A percentile compares a stretch with the other conserved stretches of the same genome.
phyloP scores from a whole-genome alignment of 2,329 filamentous ascomycete species.

The Colletotrichum coccodes region DNA sequence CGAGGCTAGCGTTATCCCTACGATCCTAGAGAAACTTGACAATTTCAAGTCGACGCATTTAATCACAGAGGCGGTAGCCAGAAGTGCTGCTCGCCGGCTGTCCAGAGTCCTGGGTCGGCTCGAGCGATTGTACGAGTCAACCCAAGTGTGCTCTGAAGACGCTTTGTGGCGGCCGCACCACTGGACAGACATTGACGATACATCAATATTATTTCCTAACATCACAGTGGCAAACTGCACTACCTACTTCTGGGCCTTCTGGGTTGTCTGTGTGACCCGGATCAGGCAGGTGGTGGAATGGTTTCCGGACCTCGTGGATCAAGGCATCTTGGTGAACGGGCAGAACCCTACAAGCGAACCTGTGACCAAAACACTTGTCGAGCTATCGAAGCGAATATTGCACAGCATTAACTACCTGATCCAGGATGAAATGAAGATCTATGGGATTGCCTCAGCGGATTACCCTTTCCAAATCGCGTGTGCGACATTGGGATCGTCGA shows the following conservation, averaged over 20 bases:
- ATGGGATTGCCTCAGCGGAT: slow-evolving; percentile 46
- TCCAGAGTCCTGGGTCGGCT: slow-evolving; percentile 9
- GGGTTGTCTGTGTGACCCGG: slow-evolving; percentile 46
- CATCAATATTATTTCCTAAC: slow-evolving; percentile 42
- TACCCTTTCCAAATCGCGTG: slow-evolving; percentile 41
- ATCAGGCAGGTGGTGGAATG: slow-evolving; percentile 34
- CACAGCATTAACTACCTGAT: slow-evolving; percentile 49
- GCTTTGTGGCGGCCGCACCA: not conserved
- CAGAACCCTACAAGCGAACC: not conserved
- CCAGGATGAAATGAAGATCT: slow-evolving; percentile 50
- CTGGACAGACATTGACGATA: too few relatives aligned
- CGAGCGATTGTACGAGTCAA: slow-evolving; percentile 18
- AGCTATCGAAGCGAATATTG: not conserved
- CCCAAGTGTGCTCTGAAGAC: not conserved
- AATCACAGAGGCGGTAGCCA: too few relatives aligned
- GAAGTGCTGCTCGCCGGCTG: not conserved
- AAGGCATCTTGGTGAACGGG: slow-evolving; percentile 35
- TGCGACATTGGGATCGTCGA: not conserved
- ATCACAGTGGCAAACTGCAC: slow-evolving; percentile 49
- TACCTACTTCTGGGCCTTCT: slow-evolving; percentile 50
- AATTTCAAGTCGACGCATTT: not conserved
- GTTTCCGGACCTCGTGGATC: slow-evolving; percentile 35
- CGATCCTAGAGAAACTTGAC: slow-evolving; percentile 25
- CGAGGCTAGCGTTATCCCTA: slow-evolving; percentile 41
- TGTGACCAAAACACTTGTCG: not conserved